These are phyloP conservation scores for Tulasnella sp. DNA, from an alignment of 768 basidiomycete genomes.

Conservation along the genomic window DNA sequence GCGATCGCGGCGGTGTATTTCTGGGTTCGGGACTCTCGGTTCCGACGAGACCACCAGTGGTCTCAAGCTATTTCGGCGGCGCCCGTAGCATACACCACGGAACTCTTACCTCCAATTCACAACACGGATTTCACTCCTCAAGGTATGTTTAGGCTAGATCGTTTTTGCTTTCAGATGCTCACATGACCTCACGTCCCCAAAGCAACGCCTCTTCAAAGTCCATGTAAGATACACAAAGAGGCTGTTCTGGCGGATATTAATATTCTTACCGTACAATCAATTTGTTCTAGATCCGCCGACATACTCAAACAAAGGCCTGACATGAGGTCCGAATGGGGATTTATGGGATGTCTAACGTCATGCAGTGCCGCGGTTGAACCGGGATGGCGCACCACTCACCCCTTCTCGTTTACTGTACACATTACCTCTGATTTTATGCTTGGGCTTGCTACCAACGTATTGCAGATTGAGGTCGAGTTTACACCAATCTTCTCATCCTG, in stretches of 20 bases:
- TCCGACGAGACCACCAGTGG: neutral
- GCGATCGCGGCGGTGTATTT: neutral
- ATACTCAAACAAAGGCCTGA: neutral
- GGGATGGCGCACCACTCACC: neutral
- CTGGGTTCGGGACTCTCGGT: neutral
- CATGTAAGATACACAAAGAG: neutral
- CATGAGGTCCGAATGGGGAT: neutral
- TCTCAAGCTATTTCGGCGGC: neutral
- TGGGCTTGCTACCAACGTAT: slow-evolving; percentile 1
- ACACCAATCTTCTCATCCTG: neutral
- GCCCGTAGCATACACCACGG: neutral
- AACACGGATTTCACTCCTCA: neutral
- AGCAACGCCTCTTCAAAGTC: neutral
- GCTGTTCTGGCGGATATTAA: neutral
- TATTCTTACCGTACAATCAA: neutral
- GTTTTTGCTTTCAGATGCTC: neutral
- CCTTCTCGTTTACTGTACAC: neutral
- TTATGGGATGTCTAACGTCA: neutral
- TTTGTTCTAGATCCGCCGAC: neutral
- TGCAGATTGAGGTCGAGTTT: neutral
- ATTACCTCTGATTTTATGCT: neutral
- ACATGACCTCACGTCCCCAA: neutral
- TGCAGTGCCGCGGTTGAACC: neutral
- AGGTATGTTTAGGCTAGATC: neutral
- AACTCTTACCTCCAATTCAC: neutral